phyloP scores from a whole-genome alignment of 495 filamentous ascomycete species.

The Penicillium robsamsonii region DNA sequence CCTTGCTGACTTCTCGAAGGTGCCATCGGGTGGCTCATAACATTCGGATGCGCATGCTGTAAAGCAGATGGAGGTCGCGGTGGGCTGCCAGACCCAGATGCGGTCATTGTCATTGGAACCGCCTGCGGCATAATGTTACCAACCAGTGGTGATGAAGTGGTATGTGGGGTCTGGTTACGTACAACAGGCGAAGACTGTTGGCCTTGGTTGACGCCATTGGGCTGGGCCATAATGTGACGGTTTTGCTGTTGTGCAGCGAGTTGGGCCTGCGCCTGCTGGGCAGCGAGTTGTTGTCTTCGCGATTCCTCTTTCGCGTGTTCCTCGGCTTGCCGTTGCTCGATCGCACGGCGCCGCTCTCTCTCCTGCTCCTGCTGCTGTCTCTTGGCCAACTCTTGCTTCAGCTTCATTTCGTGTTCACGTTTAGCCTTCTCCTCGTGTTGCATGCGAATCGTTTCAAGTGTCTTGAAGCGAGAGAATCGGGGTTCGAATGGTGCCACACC shows the following conservation, averaged over 20 bases:
- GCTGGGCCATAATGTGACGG: conserved; percentile 48
- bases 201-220: conserved; percentile 63
- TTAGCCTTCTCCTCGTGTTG: conserved; percentile 68
- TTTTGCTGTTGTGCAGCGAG: conserved; percentile 48
- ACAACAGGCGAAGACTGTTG: conserved; percentile 76
- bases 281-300: conserved; percentile 42
- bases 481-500: conserved; percentile 73
- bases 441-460: conserved; percentile 77
- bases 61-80: conserved; percentile 72
- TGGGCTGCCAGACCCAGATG: conserved; percentile 74
- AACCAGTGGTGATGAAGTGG: conserved; percentile 73
- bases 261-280: conserved; percentile 52
- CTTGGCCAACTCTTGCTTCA: conserved; percentile 51
- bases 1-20: conserved; percentile 78
- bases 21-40: conserved; percentile 70
- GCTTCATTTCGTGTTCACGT: conserved; percentile 64
- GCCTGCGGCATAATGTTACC: conserved; percentile 52
- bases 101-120: conserved; percentile 78
- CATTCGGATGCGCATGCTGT: conserved; percentile 66
- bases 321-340: conserved; percentile 49
- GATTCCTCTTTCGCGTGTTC: conserved; percentile 48
- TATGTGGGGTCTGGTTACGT: conserved; percentile 76
- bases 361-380: conserved; percentile 50
- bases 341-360: conserved; percentile 39
- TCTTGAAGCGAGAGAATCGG: conserved; percentile 86